Evolutionary conservation across 129 eudicot species (phyloP), one percentile per base, ranked within the genome.

Genomic region (Artemisia argyi): DNA sequence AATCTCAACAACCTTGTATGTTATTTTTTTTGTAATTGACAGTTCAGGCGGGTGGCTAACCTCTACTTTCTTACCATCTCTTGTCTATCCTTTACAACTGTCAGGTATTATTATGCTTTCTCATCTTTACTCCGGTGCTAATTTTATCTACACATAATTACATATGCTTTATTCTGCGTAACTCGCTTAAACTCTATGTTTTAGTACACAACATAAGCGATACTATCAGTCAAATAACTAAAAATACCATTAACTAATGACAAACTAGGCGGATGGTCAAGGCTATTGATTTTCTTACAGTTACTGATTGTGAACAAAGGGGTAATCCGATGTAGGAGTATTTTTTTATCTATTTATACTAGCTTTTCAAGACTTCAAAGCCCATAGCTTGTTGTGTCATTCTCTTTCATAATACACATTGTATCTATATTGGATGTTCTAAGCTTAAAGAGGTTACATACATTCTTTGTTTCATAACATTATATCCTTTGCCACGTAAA

Each of bases 41-140:
- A 94, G 99, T 90, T 94, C 82, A 94, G 97, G 86, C 87, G 99
- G 82, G 97, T 94, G 83, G 99, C 99, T 72, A 94, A 94, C 73
- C 83, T 87, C 68, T 94, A 94, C 85, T 94, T 94, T 76, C 97
- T 94, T 79, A 84, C 88, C 53, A 94, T 94, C 74, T 94, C 99
- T 51, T 86, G 92, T 70, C 83, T 94, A 75, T 94, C 99, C 19
- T 90, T 88, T 76, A 94, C 99, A 42, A 96, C 97, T 69, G 85
- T 90, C 83, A 94, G 99, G 99, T 94, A 87, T 7, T n/a, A n/a
- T n/a, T 35, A 1, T 74, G 86, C 48, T 50, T 53, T 71, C 73
- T 39, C 71, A 69, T 62, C 6, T 51, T 67, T 50, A 32, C 20
- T 69, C 39, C 55, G 39, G 60, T 61, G 32, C 69, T 75, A 71